Percentiles rank a stretch among this genome's conserved stretches.
These are phyloP conservation scores for Chaetomium tenue DNA, from an alignment of 495 filamentous ascomycete genomes.

Conservation along the genomic window DNA sequence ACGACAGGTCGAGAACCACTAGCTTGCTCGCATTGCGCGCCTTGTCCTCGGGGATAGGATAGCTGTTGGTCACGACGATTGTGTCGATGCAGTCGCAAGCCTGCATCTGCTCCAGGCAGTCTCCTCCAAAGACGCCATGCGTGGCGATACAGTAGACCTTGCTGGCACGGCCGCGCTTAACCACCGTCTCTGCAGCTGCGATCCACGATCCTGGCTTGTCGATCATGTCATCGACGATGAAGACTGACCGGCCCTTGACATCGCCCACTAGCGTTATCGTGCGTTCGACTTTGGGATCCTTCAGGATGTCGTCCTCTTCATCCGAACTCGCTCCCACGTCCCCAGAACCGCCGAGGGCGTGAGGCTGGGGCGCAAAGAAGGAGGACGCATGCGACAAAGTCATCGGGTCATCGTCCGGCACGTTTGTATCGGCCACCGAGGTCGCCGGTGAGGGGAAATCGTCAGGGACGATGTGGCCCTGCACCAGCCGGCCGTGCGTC, in stretches of 20 bases:
- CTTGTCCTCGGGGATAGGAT: constrained; percentile 77
- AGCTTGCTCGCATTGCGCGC: constrained; percentile 73
- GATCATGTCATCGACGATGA: constrained; percentile 98
- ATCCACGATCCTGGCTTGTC: constrained; percentile 97
- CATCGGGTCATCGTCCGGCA: constrained; percentile 59
- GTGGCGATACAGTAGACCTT: constrained; percentile 98
- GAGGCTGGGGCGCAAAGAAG: constrained; percentile 53
- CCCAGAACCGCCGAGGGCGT: constrained; percentile 77
- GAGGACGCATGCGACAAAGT: constrained; percentile 55
- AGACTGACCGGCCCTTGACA: constrained; percentile 77
- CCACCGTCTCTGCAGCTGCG: constrained; percentile 95
- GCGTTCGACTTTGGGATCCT: constrained; percentile 74
- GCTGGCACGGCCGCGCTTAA: constrained; percentile 85
- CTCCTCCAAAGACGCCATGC: constrained; percentile 87
- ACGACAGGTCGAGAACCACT: constrained; percentile 82
- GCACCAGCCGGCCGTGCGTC: constrained; percentile 86
- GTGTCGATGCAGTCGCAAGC: constrained; percentile 86
- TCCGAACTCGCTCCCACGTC: constrained; percentile 79
- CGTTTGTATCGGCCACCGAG: constrained; percentile 57
- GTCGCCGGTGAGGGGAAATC: constrained; percentile 75
- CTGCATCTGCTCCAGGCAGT: constrained; percentile 87
- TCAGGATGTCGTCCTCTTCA: constrained; percentile 79
- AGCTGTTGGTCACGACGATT: constrained; percentile 95
- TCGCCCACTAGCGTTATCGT: constrained; percentile 96
- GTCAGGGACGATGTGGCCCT: constrained; percentile 94